Evolutionary conservation across 2,329 filamentous ascomycete genomes (phyloP), one percentile per base, ranked within the genome.

Genomic region (Tolypocladium paradoxum): DNA sequence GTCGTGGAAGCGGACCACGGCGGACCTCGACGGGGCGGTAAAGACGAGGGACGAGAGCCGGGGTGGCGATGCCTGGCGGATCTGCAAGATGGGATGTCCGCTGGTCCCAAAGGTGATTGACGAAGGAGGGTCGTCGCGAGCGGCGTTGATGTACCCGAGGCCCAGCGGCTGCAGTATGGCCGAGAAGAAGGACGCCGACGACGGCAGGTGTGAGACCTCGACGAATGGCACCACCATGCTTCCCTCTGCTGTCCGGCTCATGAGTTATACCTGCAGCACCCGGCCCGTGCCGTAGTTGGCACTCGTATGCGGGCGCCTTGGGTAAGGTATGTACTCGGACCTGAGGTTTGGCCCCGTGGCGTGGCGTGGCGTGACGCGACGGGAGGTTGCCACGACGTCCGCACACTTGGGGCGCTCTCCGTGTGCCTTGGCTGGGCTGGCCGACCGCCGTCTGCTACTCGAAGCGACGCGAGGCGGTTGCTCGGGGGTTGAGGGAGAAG

Each of bases 121-220:
- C 6, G 68, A 61, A n/a, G 31, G n/a, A 18, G 31, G 27, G 8
- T 9, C 14, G 12, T n/a, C 9, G n/a, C 14, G 29, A 24, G 29
- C 34, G 14, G 57, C 56, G 40, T 53, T 50, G 46, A 68, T 53
- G 53, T 84, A 95, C 56, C 79, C 79, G 56, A 95, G 83, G 37
- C 87, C 87, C 24, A 95, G 77, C 4, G 88, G 86, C 61, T 92
- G 88, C 8, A 89, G 77, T 58, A 90, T 78, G 57, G 87, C 81
- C 24, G 90, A 81, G 70, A 90, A 95, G 74, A 95, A 95, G 8
- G 89, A 93, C 49, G 86, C 83, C 4, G 90, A 87, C 36, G 84
- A 82, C 52, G 89, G 82, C 52, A 95, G 81, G 68, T 91, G 84
- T 56, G 83, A 84, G 64, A 95, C 90, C 64, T 81, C 75, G 59